Evolutionary conservation across 2,329 filamentous ascomycete species (phyloP), one percentile per base, ranked within the genome.

Genomic region (Juglanconis sp.): DNA sequence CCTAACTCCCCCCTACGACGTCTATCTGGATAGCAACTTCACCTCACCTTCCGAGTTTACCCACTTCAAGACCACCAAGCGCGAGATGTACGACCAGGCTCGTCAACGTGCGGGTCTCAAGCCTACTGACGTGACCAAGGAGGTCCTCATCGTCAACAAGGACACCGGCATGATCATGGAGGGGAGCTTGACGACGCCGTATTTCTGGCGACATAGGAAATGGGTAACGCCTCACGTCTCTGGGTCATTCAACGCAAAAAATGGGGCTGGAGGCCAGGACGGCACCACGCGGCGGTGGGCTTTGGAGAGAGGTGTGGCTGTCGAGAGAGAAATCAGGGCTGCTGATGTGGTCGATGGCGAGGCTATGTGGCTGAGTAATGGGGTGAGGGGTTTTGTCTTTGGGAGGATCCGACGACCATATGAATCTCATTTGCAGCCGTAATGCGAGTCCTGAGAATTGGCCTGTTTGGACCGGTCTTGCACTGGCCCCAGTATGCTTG

Each of bases 291-390:
- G 94, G 65, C 80, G 91, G 60, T 96, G 92, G 88, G 89, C 91
- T n/a, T 71, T 98, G 47, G 83, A 88, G 62, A 83, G 81, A 84
- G 76, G 75, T 0, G 75, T 95, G 49, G 92, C 84, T 56, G 78
- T 81, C 35, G 90, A 96, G 69, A 82, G 86, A 64, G 73, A 77
- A 3, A 78, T 96, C 15, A 72, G 72, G n/a, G 78, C 77, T 2
- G 75, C 80, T 11, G 86, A 86, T 6, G 72, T 96, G 11, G 70
- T 79, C 3, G 80, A 91, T 64, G 90, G 88, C 1, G 93, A 97
- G 72, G 81, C 87, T 56, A 89, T 93, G 63, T 96, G 92, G 90
- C 76, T 97, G 56, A 96, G 92, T 72, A 97, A 94, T 72, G 92
- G 90, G 0, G 89, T 94, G 1, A 83, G 89, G 65, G 94, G 94